A percentile compares a stretch with the other conserved stretches of the same genome.
Evolutionary conservation across 78 protist species (phyloP).

Genomic region (Guillardia theta): DNA sequence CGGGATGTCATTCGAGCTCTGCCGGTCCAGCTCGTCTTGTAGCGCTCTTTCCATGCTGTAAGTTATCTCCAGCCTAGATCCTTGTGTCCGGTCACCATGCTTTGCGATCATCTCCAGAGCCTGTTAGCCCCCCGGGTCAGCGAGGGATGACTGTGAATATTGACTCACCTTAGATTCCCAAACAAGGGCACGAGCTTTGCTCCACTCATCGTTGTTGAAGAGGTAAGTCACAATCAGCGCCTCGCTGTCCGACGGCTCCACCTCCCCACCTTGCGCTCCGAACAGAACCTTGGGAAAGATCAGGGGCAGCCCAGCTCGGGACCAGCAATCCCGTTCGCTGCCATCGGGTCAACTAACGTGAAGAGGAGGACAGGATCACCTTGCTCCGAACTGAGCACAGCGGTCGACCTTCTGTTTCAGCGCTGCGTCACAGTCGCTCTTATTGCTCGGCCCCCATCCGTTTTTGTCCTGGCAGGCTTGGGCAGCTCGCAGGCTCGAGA

Average conservation of each 20-base stretch:
- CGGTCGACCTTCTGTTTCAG: neutral
- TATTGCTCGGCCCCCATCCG: neutral
- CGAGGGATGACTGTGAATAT: neutral
- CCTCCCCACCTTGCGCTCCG: neutral
- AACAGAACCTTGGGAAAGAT: neutral
- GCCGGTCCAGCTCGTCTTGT: neutral
- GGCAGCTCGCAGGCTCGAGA: neutral
- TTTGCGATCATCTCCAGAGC: too few relatives aligned
- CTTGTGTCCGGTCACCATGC: too few relatives aligned
- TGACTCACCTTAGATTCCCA: neutral
- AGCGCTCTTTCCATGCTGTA: neutral
- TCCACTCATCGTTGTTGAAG: neutral
- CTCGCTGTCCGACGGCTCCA: neutral
- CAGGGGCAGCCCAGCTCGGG: neutral
- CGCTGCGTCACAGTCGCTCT: neutral
- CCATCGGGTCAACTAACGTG: too few relatives aligned
- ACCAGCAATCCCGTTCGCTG: neutral
- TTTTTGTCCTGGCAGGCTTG: neutral
- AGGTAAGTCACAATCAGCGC: neutral
- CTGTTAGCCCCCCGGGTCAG: too few relatives aligned
- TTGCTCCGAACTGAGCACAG: neutral
- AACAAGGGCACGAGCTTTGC: neutral
- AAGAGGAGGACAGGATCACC: too few relatives aligned
- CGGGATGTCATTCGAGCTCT: neutral
- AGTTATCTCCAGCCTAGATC: neutral